A percentile compares a stretch with the other conserved stretches of the same genome.
phyloP scores from a whole-genome alignment of 176 grass and related monocot species.

The Tuctoria greenei region DNA sequence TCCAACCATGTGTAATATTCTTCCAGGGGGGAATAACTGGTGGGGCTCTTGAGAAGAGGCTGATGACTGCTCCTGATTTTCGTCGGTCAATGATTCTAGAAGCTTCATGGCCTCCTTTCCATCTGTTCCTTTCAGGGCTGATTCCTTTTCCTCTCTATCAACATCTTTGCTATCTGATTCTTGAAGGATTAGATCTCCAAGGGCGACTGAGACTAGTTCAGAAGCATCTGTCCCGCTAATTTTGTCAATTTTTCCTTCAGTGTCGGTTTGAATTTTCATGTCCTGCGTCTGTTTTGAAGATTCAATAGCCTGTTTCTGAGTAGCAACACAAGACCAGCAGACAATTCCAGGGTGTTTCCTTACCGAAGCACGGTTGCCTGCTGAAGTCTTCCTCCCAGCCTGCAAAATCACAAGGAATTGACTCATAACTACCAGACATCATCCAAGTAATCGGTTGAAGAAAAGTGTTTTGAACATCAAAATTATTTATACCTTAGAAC shows the following conservation, averaged over 20 bases:
- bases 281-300: constrained; percentile 29
- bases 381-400: constrained; percentile 32
- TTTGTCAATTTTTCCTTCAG: constrained; percentile 22
- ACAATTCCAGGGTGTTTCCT: constrained; percentile 39
- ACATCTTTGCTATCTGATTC: constrained; percentile 27
- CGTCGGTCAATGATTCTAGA: constrained; percentile 28
- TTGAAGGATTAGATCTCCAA: constrained; percentile 29
- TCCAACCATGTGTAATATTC: constrained; percentile 91
- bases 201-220: constrained; percentile 17
- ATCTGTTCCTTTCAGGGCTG: constrained; percentile 2
- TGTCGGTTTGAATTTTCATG: constrained; percentile 15
- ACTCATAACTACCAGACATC: background rate
- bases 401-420: constrained; percentile 24
- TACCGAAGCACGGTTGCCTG: constrained; percentile 2
- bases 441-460: background rate
- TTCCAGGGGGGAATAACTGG: constrained; percentile 84
- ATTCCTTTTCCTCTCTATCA: constrained; percentile 16
- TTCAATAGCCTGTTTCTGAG: constrained; percentile 10
- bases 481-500: constrained; percentile 40
- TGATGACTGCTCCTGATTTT: constrained; percentile 6
- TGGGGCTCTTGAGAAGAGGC: constrained; percentile 34
- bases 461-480: constrained; percentile 27
- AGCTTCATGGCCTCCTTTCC: constrained; percentile 8
- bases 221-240: background rate
- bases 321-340: constrained; percentile 54